A percentile compares a stretch with the other conserved stretches of the same genome.
phyloP scores from a whole-genome alignment of 2,329 filamentous ascomycete species.

The Botrytis medusae region DNA sequence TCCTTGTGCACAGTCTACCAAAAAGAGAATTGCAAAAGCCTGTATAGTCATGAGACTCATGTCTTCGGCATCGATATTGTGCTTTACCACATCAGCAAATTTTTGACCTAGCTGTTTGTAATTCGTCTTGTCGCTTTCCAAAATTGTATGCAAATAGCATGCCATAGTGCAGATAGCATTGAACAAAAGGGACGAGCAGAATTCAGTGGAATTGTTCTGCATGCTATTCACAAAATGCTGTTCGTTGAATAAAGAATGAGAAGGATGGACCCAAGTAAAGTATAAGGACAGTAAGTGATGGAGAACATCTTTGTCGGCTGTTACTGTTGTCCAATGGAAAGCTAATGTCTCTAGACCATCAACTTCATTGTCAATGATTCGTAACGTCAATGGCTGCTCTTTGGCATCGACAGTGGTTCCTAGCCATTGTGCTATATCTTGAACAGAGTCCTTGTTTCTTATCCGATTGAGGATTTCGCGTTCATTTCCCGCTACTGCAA shows the following conservation, averaged over 20 bases:
- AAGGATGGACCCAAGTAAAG: not conserved
- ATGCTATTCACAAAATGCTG: not conserved
- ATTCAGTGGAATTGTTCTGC: not conserved
- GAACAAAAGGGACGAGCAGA: not conserved
- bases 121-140: not conserved
- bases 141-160: not conserved
- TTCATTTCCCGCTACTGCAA: not conserved
- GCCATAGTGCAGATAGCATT: not conserved
- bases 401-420: not conserved
- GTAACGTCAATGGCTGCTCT: not conserved
- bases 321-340: not conserved
- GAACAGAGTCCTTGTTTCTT: not conserved
- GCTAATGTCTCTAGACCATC: not conserved
- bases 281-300: not conserved
- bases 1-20: not conserved
- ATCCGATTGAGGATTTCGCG: not conserved
- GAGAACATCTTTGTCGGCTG: not conserved
- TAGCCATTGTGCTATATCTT: constrained; percentile 1
- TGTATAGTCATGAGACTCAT: not conserved
- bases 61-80: not conserved
- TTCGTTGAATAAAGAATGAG: not conserved
- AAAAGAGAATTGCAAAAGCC: not conserved
- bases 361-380: not conserved
- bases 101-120: not conserved
- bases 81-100: not conserved